phyloP scores from a whole-genome alignment of 306 rosid genomes.

The Astragalus glycyphyllos region DNA sequence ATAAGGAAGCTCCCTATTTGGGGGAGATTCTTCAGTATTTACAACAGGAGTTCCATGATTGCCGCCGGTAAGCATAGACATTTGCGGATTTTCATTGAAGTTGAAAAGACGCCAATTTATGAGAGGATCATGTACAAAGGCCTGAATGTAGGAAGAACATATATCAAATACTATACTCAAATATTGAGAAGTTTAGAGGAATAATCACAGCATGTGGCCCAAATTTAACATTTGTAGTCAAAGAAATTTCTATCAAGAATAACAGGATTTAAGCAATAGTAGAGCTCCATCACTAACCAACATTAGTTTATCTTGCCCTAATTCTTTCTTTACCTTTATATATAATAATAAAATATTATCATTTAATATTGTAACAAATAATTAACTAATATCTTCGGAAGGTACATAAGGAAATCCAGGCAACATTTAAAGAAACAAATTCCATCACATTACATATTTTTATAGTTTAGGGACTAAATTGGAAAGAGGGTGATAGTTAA shows the following conservation, averaged over 20 bases:
- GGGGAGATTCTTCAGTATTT: conserved; percentile 78
- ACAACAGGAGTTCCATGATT: conserved; percentile 71
- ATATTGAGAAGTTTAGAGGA: conserved; percentile 25
- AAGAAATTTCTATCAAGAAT: background rate
- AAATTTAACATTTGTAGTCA: background rate
- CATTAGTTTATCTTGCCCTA: conserved; percentile 13
- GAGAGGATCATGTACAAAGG: conserved; percentile 97
- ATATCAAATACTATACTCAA: conserved; percentile 15
- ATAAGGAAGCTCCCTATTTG: conserved; percentile 75
- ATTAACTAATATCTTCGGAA: too few species aligned
- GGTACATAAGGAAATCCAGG: too few species aligned
- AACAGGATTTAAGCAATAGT: background rate
- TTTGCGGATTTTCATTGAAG: conserved; percentile 95
- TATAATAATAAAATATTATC: background rate
- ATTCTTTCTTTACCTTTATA: background rate
- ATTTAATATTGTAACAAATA: too few species aligned
- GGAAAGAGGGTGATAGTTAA: too few species aligned
- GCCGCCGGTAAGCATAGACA: conserved; percentile 73
- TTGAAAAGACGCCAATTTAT: conserved; percentile 99
- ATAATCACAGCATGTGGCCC: conserved; percentile 13
- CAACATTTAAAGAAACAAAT: too few species aligned
- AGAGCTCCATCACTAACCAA: background rate
- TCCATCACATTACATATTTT: too few species aligned
- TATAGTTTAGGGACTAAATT: too few species aligned
- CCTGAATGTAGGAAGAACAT: conserved; percentile 58